A percentile compares a stretch with the other conserved stretches of the same genome.
Conservation (phyloP, 1,139 yeast genomes). For the Yamadazyma songkhlaensis region DNA sequence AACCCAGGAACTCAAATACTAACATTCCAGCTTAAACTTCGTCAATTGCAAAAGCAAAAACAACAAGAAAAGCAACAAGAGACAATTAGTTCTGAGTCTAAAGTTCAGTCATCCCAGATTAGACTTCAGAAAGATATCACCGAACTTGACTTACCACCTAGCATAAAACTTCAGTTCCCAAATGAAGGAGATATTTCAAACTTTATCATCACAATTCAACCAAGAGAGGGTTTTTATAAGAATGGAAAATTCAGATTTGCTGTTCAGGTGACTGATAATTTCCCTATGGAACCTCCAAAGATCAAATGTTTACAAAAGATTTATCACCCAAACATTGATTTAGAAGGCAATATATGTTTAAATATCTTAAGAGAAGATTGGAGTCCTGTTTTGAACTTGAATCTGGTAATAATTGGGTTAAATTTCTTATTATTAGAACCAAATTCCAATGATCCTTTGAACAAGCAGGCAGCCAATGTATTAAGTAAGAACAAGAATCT, state of each 20-base stretch:
- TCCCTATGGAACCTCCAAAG: conserved; percentile 93
- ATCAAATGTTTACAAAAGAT: conserved; percentile 69
- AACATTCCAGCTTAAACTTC: conserved; percentile 44
- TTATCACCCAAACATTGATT: conserved; percentile 92
- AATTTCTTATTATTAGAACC: conserved; percentile 87
- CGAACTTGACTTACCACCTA: conserved; percentile 65
- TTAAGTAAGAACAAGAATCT: conserved; percentile 54
- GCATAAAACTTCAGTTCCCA: conserved; percentile 56
- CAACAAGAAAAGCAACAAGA: conserved; percentile 37
- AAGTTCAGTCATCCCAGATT: conserved; percentile 51
- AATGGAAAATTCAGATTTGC: conserved; percentile 68
- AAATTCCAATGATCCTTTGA: conserved; percentile 87
- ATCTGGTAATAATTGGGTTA: conserved; percentile 79
- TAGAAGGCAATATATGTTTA: conserved; percentile 86
- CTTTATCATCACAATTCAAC: conserved; percentile 58
- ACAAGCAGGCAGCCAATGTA: conserved; percentile 82
- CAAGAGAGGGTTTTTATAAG: conserved; percentile 78
- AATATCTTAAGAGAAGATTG: conserved; percentile 92
- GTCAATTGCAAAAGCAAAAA: conserved; percentile 58
- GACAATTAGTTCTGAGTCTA: conserved; percentile 13
- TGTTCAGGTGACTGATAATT: conserved; percentile 63
- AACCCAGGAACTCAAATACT: no score
- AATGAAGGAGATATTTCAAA: conserved; percentile 57
- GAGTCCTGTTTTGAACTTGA: conserved; percentile 89
- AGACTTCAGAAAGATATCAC: conserved; percentile 62